Percentiles rank a stretch among this genome's conserved stretches.
Conservation (phyloP, 2,329 filamentous ascomycete genomes). For the Magnaporthiopsis incrustans region DNA sequence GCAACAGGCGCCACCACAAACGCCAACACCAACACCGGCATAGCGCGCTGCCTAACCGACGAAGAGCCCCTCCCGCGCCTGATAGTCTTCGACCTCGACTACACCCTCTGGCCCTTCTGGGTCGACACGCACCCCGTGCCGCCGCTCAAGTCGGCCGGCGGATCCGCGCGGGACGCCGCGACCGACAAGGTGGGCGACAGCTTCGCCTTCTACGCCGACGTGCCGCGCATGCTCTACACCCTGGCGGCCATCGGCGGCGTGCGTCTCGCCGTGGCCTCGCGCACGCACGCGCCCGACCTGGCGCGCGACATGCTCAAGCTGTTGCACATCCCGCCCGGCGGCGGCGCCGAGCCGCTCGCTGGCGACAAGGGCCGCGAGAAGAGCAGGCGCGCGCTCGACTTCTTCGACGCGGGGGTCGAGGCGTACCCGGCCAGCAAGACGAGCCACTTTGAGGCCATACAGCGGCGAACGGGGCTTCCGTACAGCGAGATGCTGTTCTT, state of each 20-base stretch:
- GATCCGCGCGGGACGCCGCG: constrained; percentile 20
- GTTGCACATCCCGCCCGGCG: constrained; percentile 47
- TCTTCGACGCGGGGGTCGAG: constrained; percentile 55
- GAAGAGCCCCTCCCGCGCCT: constrained; percentile 68
- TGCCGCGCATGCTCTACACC: constrained; percentile 58
- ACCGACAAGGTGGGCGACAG: constrained; percentile 54
- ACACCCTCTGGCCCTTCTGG: constrained; percentile 99
- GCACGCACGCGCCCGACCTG: constrained; percentile 71
- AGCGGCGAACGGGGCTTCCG: constrained; percentile 59
- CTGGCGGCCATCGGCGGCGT: constrained; percentile 39
- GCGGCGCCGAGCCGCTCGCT: constrained; percentile 13
- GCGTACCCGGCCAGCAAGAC: constrained; percentile 75
- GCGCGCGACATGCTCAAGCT: constrained; percentile 73
- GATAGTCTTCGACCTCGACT: constrained; percentile 92
- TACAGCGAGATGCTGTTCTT: constrained; percentile 93
- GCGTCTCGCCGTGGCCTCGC: constrained; percentile 65
- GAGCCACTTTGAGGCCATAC: constrained; percentile 71
- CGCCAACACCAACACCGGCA: constrained; percentile 12
- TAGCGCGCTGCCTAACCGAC: constrained; percentile 30
- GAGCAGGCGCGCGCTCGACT: constrained; percentile 42
- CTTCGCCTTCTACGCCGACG: constrained; percentile 63
- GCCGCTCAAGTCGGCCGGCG: constrained; percentile 49
- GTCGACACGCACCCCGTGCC: constrained; percentile 83
- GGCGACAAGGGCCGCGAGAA: constrained; percentile 17
- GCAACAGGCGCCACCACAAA: neutral